A percentile compares a stretch with the other conserved stretches of the same genome.
Evolutionary conservation across 2,329 filamentous ascomycete species (phyloP).

Genomic region (Alternaria brassicae): DNA sequence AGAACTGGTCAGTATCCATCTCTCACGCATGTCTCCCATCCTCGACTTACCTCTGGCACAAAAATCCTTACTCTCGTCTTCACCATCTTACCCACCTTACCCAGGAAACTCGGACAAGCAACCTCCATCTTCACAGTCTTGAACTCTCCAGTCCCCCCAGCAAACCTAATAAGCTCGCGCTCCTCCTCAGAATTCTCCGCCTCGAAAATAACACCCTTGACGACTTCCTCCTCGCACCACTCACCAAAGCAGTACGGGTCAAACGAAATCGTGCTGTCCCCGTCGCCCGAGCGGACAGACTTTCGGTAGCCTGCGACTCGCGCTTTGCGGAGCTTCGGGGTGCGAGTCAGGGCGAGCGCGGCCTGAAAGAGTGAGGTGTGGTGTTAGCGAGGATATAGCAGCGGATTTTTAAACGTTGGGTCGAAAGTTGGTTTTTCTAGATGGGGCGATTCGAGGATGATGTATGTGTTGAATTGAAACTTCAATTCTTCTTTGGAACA

Average conservation of each 20-base stretch:
- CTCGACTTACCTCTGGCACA: neutral
- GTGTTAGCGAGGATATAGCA: neutral
- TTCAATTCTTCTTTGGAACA: neutral
- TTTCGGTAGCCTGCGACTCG: neutral
- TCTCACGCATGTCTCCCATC: neutral
- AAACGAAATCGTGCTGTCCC: neutral
- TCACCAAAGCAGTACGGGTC: neutral
- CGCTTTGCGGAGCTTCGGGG: slow-evolving; percentile 11
- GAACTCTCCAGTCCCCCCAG: neutral
- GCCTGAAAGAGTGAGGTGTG: neutral
- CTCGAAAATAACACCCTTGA: slow-evolving; percentile 6
- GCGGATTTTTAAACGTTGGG: neutral
- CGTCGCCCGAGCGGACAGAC: neutral
- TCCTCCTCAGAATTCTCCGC: neutral
- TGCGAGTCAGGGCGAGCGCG: neutral
- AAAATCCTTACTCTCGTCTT: neutral
- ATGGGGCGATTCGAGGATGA: neutral
- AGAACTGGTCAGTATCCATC: neutral
- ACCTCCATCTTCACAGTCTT: neutral
- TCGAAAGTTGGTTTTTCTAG: neutral
- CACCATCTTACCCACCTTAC: neutral
- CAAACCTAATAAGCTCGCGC: neutral
- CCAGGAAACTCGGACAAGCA: neutral
- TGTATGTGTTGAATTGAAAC: neutral
- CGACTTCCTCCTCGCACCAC: neutral